Conservation (phyloP, 2,329 filamentous ascomycete genomes). For the Xylariales sp. region DNA sequence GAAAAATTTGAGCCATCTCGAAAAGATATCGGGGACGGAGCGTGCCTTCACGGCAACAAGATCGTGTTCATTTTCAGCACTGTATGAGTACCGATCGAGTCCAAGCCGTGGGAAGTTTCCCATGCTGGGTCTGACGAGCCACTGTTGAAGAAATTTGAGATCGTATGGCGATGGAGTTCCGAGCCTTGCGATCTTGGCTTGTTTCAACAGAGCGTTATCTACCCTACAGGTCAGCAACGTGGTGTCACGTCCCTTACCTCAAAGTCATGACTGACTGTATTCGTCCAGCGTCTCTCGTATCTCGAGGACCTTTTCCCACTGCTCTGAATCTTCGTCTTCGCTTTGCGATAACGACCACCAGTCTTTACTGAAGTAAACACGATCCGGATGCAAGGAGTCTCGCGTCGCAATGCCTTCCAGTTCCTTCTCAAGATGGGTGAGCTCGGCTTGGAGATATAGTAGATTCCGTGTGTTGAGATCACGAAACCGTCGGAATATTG, state of each 20-base stretch:
- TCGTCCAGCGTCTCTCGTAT: slow-evolving; percentile 11
- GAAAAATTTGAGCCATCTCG: slow-evolving; percentile 7
- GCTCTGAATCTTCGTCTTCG: slow-evolving; percentile 2
- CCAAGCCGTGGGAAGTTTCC: slow-evolving; percentile 10
- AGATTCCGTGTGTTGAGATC: slow-evolving; percentile 9
- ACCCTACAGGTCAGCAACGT: background rate
- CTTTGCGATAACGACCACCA: slow-evolving; percentile 12
- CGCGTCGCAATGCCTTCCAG: slow-evolving; percentile 1
- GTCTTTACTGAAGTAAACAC: slow-evolving; percentile 4
- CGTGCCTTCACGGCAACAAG: slow-evolving; percentile 11
- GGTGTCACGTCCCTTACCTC: background rate
- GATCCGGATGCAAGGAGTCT: background rate
- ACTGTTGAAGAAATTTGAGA: slow-evolving; percentile 8
- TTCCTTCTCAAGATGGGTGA: slow-evolving; percentile 11
- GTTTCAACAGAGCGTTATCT: slow-evolving; percentile 8
- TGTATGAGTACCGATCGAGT: slow-evolving; percentile 7
- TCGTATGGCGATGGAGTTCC: slow-evolving; percentile 6
- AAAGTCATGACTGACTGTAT: slow-evolving; percentile 9
- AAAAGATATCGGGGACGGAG: slow-evolving; percentile 7
- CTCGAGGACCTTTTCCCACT: slow-evolving; percentile 12
- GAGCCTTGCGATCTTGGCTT: slow-evolving; percentile 8
- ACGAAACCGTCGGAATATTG: slow-evolving; percentile 11
- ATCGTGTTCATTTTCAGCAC: slow-evolving; percentile 1
- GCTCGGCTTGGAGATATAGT: slow-evolving; percentile 11
- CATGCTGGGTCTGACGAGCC: slow-evolving; percentile 10